phyloP scores from a whole-genome alignment of 169 alveolate species.

The Plasmodium vivax region DNA sequence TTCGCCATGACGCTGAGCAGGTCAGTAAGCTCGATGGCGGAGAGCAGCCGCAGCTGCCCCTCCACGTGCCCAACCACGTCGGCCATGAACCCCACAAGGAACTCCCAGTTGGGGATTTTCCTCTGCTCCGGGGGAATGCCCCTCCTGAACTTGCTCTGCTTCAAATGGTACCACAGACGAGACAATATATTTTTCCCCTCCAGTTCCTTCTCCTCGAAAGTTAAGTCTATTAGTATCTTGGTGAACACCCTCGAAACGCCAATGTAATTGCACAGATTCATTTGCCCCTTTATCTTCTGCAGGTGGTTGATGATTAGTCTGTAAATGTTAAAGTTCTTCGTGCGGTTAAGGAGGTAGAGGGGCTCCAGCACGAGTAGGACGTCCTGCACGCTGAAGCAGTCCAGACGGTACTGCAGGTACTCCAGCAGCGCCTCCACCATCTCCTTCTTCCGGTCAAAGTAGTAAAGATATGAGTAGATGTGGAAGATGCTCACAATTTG shows the following conservation, averaged over 20 bases:
- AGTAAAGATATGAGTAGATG: conserved; percentile 53
- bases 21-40: conserved; percentile 71
- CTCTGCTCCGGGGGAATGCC: conserved; percentile 35
- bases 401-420: conserved; percentile 45
- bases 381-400: conserved; percentile 67
- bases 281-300: conserved; percentile 23
- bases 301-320: conserved; percentile 62
- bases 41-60: conserved; percentile 29
- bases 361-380: conserved; percentile 46
- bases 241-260: conserved; percentile 64
- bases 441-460: conserved; percentile 60
- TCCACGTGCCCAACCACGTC: conserved; percentile 23
- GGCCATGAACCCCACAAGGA: conserved; percentile 27
- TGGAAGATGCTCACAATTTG: conserved; percentile 64
- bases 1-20: conserved; percentile 62
- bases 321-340: conserved; percentile 45
- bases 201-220: conserved; percentile 1
- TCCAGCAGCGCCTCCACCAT: conserved; percentile 36
- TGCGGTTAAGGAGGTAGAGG: conserved; percentile 32
- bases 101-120: conserved; percentile 43
- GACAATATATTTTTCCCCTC: not conserved
- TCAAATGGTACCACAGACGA: conserved; percentile 22
- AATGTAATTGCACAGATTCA: conserved; percentile 60
- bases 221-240: conserved; percentile 41
- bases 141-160: conserved; percentile 25